phyloP scores from a whole-genome alignment of 2,329 filamentous ascomycete species.

The Arthrobotrys sinensis region DNA sequence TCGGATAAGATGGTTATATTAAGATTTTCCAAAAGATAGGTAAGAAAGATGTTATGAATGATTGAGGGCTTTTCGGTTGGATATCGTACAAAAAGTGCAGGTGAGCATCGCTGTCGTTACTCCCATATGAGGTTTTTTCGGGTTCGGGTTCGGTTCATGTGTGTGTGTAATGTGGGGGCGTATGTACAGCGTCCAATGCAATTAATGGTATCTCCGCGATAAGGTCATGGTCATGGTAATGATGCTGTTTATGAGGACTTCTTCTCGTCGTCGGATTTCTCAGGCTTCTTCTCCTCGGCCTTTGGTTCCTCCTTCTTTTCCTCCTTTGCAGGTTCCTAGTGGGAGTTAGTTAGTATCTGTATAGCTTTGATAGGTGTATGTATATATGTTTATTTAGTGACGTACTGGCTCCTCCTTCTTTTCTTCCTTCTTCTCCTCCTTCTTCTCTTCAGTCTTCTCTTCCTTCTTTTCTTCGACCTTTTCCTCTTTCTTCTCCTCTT shows the following conservation, averaged over 20 bases:
- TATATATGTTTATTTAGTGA: neutral
- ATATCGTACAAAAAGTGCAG: constrained; percentile 8
- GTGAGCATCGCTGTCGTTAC: constrained; percentile 1
- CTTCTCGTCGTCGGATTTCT: constrained; percentile 24
- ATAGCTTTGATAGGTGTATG: constrained; percentile 32
- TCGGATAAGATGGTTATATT: too few species aligned
- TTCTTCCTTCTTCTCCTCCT: constrained; percentile 29
- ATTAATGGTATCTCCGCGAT: neutral
- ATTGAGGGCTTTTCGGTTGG: neutral
- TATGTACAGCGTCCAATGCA: constrained; percentile 4
- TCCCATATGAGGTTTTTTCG: neutral
- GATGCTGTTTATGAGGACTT: constrained; percentile 22
- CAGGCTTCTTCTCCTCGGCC: constrained; percentile 45
- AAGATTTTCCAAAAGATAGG: neutral
- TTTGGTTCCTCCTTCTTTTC: constrained; percentile 44
- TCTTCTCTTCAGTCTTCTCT: constrained; percentile 24
- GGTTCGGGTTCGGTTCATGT: too few species aligned
- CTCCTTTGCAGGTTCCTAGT: constrained; percentile 24
- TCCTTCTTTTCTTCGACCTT: constrained; percentile 14
- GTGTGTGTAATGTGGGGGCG: neutral
- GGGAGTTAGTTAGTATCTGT: neutral
- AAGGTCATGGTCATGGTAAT: neutral
- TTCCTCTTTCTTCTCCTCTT: constrained; percentile 25
- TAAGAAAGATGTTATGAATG: neutral
- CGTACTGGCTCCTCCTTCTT: constrained; percentile 39